Evolutionary conservation across 768 basidiomycete species (phyloP).

Genomic region (Phylloporus sp.): DNA sequence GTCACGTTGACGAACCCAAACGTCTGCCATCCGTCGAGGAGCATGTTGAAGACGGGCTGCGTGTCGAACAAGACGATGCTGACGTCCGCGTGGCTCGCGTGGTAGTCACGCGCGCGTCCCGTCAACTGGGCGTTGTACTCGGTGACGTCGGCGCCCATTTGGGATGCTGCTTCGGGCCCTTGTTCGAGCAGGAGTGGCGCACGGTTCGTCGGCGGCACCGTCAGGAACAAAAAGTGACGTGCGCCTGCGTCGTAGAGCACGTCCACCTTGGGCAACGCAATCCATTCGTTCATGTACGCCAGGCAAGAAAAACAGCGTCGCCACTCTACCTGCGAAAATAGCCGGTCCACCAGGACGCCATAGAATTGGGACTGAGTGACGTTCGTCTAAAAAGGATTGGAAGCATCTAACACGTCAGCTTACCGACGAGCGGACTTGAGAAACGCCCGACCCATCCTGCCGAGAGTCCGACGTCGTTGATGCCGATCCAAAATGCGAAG

Average conservation of each 20-base stretch:
- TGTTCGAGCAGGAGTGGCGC: constrained; percentile 48
- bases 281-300: not conserved
- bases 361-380: constrained; percentile 22
- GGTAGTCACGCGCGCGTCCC: constrained; percentile 36
- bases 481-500: constrained; percentile 68
- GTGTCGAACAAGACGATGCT: constrained; percentile 50
- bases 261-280: constrained; percentile 17
- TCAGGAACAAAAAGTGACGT: constrained; percentile 58
- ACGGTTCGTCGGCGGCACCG: constrained; percentile 55
- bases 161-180: constrained; percentile 25
- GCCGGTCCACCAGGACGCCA: constrained; percentile 19
- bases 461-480: constrained; percentile 50
- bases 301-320: not conserved
- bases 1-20: constrained; percentile 57
- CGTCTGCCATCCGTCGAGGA: constrained; percentile 47
- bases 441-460: constrained; percentile 17
- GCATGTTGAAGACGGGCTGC: constrained; percentile 51
- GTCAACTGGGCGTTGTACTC: constrained; percentile 50
- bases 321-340: constrained; percentile 26
- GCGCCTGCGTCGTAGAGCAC: constrained; percentile 39
- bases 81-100: constrained; percentile 37
- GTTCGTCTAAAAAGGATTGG: constrained; percentile 24
- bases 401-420: not conserved
- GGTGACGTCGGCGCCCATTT: constrained; percentile 34
- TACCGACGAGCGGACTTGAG: too few species aligned